These are phyloP conservation scores for Monosporascus sp. DNA, from an alignment of 2,329 filamentous ascomycete genomes.

Conservation along the genomic window DNA sequence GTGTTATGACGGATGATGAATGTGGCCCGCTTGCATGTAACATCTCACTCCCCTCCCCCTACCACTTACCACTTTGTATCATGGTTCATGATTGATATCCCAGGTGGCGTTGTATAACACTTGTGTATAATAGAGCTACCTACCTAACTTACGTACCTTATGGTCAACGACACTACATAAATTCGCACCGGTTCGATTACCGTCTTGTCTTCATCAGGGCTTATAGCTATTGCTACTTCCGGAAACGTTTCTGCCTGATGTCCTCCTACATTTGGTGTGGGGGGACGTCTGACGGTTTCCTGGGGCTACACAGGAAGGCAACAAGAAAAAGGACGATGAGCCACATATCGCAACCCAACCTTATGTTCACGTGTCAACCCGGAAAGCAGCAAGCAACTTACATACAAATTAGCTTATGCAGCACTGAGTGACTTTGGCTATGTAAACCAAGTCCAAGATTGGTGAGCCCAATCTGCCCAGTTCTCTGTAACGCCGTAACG, in stretches of 20 bases:
- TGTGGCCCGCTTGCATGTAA: slow-evolving; percentile 30
- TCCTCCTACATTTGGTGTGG: background rate
- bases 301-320: background rate
- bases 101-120: slow-evolving; percentile 24
- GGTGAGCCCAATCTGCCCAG: background rate
- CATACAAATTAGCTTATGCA: background rate
- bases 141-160: background rate
- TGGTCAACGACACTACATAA: background rate
- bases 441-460: background rate
- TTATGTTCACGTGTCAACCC: background rate
- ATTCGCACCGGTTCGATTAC: background rate
- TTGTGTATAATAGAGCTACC: slow-evolving; percentile 23
- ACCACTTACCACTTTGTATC: slow-evolving; percentile 13
- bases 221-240: too few species aligned
- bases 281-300: background rate
- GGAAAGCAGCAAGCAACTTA: background rate
- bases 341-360: background rate
- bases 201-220: too few species aligned
- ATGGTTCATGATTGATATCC: slow-evolving; percentile 29
- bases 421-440: background rate
- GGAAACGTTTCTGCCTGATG: too few species aligned
- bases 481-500: background rate
- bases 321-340: background rate
- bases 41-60: slow-evolving; percentile 30
- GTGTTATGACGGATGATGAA: slow-evolving; percentile 40